phyloP scores from a whole-genome alignment of 495 filamentous ascomycete species.

The Aspergillus kassunensis region DNA sequence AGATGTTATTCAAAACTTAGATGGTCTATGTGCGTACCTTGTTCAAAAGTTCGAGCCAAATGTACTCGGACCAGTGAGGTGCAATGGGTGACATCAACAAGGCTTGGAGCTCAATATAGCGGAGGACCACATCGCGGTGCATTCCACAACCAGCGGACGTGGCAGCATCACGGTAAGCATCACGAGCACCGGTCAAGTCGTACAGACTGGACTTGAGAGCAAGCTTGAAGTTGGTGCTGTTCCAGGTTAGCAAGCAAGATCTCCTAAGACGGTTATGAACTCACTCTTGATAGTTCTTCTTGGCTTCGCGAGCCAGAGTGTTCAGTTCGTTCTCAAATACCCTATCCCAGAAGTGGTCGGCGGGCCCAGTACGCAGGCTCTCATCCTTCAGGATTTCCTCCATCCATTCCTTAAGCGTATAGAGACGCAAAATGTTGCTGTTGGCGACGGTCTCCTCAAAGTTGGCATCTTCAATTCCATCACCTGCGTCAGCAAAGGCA shows the following conservation, averaged over 20 bases:
- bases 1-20: slow-evolving; percentile 8
- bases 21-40: slow-evolving; percentile 47
- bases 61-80: slow-evolving; percentile 91
- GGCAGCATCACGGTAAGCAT: slow-evolving; percentile 83
- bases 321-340: slow-evolving; percentile 95
- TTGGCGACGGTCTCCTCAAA: slow-evolving; percentile 95
- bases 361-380: slow-evolving; percentile 65
- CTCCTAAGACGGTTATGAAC: slow-evolving; percentile 14
- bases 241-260: slow-evolving; percentile 28
- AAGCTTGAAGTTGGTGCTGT: slow-evolving; percentile 76
- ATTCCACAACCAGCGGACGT: slow-evolving; percentile 72
- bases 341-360: slow-evolving; percentile 77
- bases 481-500: slow-evolving; percentile 89
- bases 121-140: slow-evolving; percentile 69
- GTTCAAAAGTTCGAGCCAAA: slow-evolving; percentile 85
- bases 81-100: slow-evolving; percentile 74
- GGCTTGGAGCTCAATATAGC: slow-evolving; percentile 86
- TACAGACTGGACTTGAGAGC: slow-evolving; percentile 88
- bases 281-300: slow-evolving; percentile 68
- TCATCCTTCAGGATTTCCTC: slow-evolving; percentile 75
- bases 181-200: slow-evolving; percentile 80
- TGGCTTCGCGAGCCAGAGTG: slow-evolving; percentile 68
- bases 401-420: slow-evolving; percentile 86
- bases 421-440: slow-evolving; percentile 80
- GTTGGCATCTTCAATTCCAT: slow-evolving; percentile 94